Base-by-base conservation (phyloP, 139 green algal genomes). In the Trebouxia sp. region DNA sequence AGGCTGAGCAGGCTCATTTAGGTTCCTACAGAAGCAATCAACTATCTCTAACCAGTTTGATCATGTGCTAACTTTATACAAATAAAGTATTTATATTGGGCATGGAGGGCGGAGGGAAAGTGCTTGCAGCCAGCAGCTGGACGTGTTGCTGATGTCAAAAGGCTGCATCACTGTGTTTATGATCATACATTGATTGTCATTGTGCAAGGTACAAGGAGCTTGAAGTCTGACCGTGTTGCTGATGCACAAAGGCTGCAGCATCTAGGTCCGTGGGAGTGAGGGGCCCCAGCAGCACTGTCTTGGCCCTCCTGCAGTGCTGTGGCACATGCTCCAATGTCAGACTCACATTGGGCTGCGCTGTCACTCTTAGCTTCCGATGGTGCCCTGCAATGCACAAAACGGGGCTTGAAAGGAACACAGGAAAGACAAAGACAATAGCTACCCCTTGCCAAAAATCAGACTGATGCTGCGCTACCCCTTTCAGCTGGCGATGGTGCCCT, bases 201-300 rank as follows among this genome's bases (percentile, higher is more conserved):
- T 32, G 22, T 37, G 55, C 55, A 65, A 32, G 26, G 24, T 30
- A 22, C 11, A n/a, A n/a, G n/a, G n/a, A 66, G 41, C 5, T 58
- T 22, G 24, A 12, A 38, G 0, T 10, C 62, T 32, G 55, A 89
- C 83, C 80, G 14, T 82, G 66, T 56, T 55, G 43, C 55, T 86
- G 65, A 30, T 72, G n/a, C 20, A 91, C 55, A 79, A 96, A 94
- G 26, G 82, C 88, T 24, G 39, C 77, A 4, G 86, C 86, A 79
- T 97, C 88, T 24, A 97, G 28, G 75, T 97, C 93, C 20, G 88
- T 55, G 12, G 88, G 85, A 20, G 89, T 92, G 20, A 97, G 88
- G 7, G 93, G 93, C 0, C 87, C 92, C 30, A 96, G 85, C 41
- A 97, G 83, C 37, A 94, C 83, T 6, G 81, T 89, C 14, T 86